Evolutionary conservation across 2,329 filamentous ascomycete species (phyloP).

Genomic region (Talaromyces rugulosus): DNA sequence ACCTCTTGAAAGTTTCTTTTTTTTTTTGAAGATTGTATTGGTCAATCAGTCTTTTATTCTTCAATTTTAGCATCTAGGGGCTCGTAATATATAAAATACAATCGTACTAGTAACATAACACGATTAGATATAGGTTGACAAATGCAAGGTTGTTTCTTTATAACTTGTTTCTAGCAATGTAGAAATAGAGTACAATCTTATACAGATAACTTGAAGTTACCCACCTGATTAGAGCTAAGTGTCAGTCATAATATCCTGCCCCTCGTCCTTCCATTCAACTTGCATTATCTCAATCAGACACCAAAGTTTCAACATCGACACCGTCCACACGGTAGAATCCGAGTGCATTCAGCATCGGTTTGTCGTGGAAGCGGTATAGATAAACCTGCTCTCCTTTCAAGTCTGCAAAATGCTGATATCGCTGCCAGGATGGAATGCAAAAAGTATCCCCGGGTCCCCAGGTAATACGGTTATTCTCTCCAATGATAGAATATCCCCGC

Average conservation of each 20-base stretch:
- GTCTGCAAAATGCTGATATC: constrained; percentile 46
- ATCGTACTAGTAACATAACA: neutral
- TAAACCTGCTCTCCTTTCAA: constrained; percentile 35
- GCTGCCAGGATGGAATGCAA: constrained; percentile 51
- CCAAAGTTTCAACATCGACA: constrained; percentile 38
- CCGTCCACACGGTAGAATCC: constrained; percentile 47
- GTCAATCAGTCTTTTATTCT: too few species aligned
- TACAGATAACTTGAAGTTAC: neutral
- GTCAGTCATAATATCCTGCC: neutral
- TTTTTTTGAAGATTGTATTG: too few species aligned
- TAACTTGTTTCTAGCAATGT: neutral
- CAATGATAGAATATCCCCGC: constrained; percentile 39
- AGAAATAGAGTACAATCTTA: neutral
- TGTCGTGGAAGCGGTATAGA: constrained; percentile 53
- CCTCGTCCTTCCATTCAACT: neutral
- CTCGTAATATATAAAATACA: too few species aligned
- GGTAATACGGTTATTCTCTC: constrained; percentile 26
- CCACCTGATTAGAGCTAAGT: neutral
- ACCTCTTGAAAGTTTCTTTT: too few species aligned
- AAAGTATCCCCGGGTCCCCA: constrained; percentile 55
- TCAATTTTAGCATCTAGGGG: too few species aligned
- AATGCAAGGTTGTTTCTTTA: neutral
- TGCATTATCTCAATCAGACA: constrained; percentile 20
- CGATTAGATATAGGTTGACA: neutral
- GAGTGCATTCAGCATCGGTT: constrained; percentile 50